Conservation (phyloP, 2,329 filamentous ascomycete genomes). For the Xylariomycetidae sp. region DNA sequence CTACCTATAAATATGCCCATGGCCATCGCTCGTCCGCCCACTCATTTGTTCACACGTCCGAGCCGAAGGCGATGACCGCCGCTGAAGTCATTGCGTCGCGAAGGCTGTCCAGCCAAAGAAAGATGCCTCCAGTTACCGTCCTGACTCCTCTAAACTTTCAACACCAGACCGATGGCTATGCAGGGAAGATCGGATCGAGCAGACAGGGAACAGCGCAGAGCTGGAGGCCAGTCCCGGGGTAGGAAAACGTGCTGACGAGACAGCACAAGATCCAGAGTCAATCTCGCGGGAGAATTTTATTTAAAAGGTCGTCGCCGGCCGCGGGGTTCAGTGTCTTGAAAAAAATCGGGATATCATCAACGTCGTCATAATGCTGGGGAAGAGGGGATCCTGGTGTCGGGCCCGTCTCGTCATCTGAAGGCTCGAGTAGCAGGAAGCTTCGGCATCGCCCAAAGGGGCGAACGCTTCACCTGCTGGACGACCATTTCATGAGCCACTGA, state of each 20-base stretch:
- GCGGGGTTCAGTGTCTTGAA: conserved; percentile 19
- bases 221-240: too few relatives aligned
- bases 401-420: background rate
- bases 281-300: conserved; percentile 28
- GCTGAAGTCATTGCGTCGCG: conserved; percentile 9
- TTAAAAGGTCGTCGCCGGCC: conserved; percentile 28
- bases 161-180: conserved; percentile 19
- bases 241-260: too few relatives aligned
- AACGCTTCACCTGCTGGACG: conserved; percentile 63
- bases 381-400: conserved; percentile 4
- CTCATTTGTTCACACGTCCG: conserved; percentile 12
- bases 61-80: too few relatives aligned
- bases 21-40: conserved; percentile 16
- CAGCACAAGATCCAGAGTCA: conserved; percentile 17
- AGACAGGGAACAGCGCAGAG: conserved; percentile 16
- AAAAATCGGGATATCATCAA: conserved; percentile 25
- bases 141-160: conserved; percentile 16
- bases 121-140: conserved; percentile 12
- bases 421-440: background rate
- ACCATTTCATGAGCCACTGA: conserved; percentile 90
- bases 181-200: conserved; percentile 15
- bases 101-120: conserved; percentile 16
- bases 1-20: conserved; percentile 18
- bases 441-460: conserved; percentile 4
- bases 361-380: conserved; percentile 23